Base-by-base conservation (phyloP, 805 yeast genomes). In the Metschnikowia colocasiae region DNA sequence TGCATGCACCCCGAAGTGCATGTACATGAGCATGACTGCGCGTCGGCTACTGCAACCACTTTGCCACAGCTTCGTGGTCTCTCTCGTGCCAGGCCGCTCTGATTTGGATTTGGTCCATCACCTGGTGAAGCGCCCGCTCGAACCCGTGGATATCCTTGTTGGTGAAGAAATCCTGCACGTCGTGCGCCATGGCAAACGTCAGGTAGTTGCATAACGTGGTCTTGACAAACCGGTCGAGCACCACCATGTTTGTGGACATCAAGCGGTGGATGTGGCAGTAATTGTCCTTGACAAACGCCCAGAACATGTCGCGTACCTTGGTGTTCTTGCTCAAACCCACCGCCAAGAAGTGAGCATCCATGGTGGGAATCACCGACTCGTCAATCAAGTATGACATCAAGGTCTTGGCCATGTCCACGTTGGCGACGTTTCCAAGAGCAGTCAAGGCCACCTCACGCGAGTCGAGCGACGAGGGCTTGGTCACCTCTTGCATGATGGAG, bases 321-420 rank as follows among this genome's bases (percentile, higher is more conserved):
- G 73, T 51, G 59, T 82, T 82, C 7, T 63, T 54, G n/a, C 79
- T 71, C 30, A 82, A 65, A 22, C 78, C 62, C 7, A 58, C 60
- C 2, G 77, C 75, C 43, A 82, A 64, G 57, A 75, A 78, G 55
- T 78, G 80, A 16, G 77, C 70, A 56, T 83, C 85, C 83, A 83
- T 83, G 20, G 71, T 71, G 0, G 81, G 80, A 30, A 82, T 71
- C 32, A 68, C 59, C 2, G 72, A 71, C 9, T 66, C 65, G 31
- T 78, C 69, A 36, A 73, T 59, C 27, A 80, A 60, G 48, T 72
- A 56, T 0, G 54, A 60, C n/a, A 81, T 54, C 40, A 78, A 62
- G 40, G 59, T 59, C 1, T 32, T 55, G 22, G 78, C 64, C 25
- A 70, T 65, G 12, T 61, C 65, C 8, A 59, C 55, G 26, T 71